Conservation (phyloP, 345 rosid species). For the Hibiscus syriacus region DNA sequence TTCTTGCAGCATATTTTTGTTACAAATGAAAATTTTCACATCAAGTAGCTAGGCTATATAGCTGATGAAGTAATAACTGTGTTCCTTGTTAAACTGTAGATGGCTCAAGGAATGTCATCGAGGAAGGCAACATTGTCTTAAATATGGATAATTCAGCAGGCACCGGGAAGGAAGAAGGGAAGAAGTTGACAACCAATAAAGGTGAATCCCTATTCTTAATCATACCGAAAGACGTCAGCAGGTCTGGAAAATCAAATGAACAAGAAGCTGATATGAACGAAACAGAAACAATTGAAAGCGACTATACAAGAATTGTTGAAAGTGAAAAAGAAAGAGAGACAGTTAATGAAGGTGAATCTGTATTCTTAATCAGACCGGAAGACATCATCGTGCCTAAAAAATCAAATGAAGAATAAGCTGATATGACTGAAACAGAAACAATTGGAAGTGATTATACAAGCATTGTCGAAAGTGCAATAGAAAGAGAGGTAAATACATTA, state of each 20-base stretch:
- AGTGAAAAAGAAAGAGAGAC: background rate
- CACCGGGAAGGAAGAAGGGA: constrained; percentile 5
- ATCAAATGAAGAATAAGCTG: constrained; percentile 7
- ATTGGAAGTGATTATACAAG: background rate
- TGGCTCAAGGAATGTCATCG: constrained; percentile 12
- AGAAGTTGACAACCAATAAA: background rate
- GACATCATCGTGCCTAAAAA: background rate
- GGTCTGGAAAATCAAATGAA: constrained; percentile 11
- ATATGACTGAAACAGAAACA: constrained; percentile 8
- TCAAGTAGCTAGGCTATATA: background rate
- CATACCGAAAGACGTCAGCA: background rate
- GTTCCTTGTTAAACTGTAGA: constrained; percentile 19
- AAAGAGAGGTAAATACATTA: constrained; percentile 26
- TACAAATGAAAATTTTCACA: background rate
- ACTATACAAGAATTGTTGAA: background rate
- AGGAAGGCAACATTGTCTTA: background rate
- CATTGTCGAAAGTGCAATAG: background rate
- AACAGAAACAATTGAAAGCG: background rate
- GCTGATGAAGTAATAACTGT: background rate
- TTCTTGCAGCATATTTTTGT: too few species aligned
- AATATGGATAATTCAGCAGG: background rate
- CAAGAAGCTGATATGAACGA: constrained; percentile 7
- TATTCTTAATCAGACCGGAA: constrained; percentile 2
- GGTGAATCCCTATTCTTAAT: constrained; percentile 3
- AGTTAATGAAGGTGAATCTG: constrained; percentile 1